Base-by-base conservation (phyloP, 2,329 filamentous ascomycete genomes). In the Colletotrichum chlorophyti region DNA sequence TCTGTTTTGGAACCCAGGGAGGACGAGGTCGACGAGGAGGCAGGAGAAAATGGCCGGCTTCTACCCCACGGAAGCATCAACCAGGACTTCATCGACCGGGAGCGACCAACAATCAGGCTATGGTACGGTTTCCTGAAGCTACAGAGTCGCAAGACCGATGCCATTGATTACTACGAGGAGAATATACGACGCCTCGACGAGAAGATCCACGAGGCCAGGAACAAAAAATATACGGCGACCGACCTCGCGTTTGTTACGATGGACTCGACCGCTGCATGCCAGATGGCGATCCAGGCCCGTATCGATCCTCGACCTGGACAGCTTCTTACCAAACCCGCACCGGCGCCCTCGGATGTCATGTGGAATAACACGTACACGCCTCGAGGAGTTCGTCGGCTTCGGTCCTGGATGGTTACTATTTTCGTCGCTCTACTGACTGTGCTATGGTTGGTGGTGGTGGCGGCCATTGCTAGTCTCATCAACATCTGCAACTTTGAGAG, bases 211-310 rank as follows among this genome's bases (percentile, higher is more conserved):
- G 74, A 75, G 7, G 85, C 92, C 10, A 86, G 95, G 24, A 85
- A 86, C 67, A 91, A 91, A 71, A 83, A 90, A 4, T 98, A 93
- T 66, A 77, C 83, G 6, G 82, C 95, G 0, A 93, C 88, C 1
- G 89, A 94, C 45, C 83, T 96, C 60, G 96, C 96, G 1, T 97
- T 99, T 72, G 91, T 99, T 34, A 98, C 95, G 0, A 96, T 99
- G 92, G 91, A 97, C 76, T 95, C 92, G 4, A 95, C 97, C 46
- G 91, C 93, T 12, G 89, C 93, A 27, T 88, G 86, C 65, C 95
- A 99, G 76, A 97, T 98, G 93, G 91, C 93, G 21, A 91, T 97
- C 38, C 95, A 99, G 74, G 93, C 95, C 4, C 88, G 96, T 10
- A 86, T 99, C 50, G 94, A 98, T 69, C 93, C 95, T 4, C 89